Percentiles rank a stretch among this genome's conserved stretches.
These are phyloP conservation scores for Teratosphaeria epicoccoides DNA, from an alignment of 2,329 filamentous ascomycete species.

Conservation along the genomic window DNA sequence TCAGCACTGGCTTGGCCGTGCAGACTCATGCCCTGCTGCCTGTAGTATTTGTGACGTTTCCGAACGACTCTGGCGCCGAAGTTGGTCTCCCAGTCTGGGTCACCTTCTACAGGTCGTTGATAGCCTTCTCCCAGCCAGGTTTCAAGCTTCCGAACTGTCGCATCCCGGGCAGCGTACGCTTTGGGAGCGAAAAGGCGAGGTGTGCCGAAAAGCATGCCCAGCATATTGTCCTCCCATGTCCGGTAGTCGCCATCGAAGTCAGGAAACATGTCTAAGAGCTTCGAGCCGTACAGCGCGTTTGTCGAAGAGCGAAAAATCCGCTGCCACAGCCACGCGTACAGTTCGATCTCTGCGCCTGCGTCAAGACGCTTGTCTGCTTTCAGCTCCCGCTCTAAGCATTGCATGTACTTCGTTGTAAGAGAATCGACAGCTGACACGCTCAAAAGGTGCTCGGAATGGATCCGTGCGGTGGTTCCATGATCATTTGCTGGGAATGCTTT, in stretches of 20 bases:
- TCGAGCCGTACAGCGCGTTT: slow-evolving; percentile 11
- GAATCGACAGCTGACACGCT: slow-evolving; percentile 8
- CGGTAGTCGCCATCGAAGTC: slow-evolving; percentile 13
- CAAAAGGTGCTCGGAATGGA: slow-evolving; percentile 9
- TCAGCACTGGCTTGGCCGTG: slow-evolving; percentile 10
- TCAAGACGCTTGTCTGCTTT: neutral
- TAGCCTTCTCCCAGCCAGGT: slow-evolving; percentile 9
- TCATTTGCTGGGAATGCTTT: slow-evolving; percentile 11
- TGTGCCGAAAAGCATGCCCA: slow-evolving; percentile 13
- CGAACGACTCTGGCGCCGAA: slow-evolving; percentile 14
- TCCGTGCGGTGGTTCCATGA: slow-evolving; percentile 5
- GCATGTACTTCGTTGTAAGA: slow-evolving; percentile 9
- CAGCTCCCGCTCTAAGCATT: slow-evolving; percentile 5
- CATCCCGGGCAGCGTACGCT: slow-evolving; percentile 10
- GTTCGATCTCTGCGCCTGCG: slow-evolving; percentile 10
- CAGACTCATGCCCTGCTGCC: slow-evolving; percentile 8
- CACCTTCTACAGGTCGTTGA: neutral
- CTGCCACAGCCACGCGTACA: slow-evolving; percentile 12
- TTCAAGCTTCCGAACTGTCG: slow-evolving; percentile 8
- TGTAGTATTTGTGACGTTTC: slow-evolving; percentile 12
- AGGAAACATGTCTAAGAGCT: slow-evolving; percentile 12
- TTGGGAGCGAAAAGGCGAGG: slow-evolving; percentile 9
- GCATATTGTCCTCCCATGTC: slow-evolving; percentile 11
- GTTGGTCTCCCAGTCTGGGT: slow-evolving; percentile 10
- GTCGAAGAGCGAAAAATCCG: slow-evolving; percentile 12